These are phyloP conservation scores for Shiraia sp. DNA, from an alignment of 2,329 filamentous ascomycete species.

Conservation along the genomic window DNA sequence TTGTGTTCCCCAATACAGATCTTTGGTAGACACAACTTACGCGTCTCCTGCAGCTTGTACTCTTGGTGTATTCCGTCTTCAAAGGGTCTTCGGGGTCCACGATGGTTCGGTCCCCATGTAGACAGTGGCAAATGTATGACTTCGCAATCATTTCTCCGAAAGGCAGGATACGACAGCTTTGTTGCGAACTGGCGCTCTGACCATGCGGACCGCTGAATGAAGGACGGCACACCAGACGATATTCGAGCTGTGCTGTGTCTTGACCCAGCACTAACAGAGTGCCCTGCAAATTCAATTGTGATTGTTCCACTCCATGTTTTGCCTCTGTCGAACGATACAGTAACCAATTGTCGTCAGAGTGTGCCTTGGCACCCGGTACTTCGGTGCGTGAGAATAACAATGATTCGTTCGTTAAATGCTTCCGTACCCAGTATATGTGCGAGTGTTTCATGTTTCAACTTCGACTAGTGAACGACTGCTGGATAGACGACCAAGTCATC, in stretches of 20 bases:
- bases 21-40: constrained; percentile 6
- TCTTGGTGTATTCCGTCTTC: not conserved
- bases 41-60: constrained; percentile 13
- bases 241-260: no score
- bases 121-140: constrained; percentile 4
- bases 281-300: no score
- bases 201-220: no score
- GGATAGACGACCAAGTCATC: constrained; percentile 1
- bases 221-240: no score
- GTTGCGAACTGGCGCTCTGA: not conserved
- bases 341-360: no score
- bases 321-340: no score
- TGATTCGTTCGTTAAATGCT: no score
- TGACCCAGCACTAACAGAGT: no score
- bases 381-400: no score
- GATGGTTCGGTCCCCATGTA: constrained; percentile 7
- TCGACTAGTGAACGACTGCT: constrained; percentile 9
- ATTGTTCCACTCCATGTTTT: no score
- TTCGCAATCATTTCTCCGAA: constrained; percentile 4
- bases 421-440: not conserved
- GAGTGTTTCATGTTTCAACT: constrained; percentile 18
- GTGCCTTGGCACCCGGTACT: no score
- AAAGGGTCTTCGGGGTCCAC: constrained; percentile 12
- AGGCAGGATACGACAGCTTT: not conserved
- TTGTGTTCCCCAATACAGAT: constrained; percentile 1